Evolutionary conservation across 306 rosid species (phyloP).

Genomic region (Chamaecrista fasciculata): DNA sequence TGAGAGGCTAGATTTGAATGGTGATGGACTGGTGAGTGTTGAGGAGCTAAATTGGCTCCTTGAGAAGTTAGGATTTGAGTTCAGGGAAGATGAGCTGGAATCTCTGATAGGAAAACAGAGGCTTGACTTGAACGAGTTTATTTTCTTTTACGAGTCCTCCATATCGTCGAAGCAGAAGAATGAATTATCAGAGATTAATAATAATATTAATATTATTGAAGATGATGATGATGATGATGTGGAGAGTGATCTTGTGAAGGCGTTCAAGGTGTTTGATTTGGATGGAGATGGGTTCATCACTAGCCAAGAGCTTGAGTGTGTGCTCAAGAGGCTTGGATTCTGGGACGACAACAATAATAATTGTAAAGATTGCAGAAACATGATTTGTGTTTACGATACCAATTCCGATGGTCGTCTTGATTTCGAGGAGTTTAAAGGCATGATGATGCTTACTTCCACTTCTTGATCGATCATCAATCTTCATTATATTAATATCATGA

Average conservation of each 20-base stretch:
- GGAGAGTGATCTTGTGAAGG: slow-evolving; percentile 50
- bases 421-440: slow-evolving; percentile 69
- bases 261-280: slow-evolving; percentile 64
- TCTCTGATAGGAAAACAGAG: slow-evolving; percentile 34
- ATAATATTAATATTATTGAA: no score
- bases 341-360: slow-evolving; percentile 38
- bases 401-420: slow-evolving; percentile 65
- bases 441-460: slow-evolving; percentile 50
- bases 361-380: slow-evolving; percentile 42
- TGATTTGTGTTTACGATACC: slow-evolving; percentile 58
- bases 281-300: slow-evolving; percentile 74
- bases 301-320: slow-evolving; percentile 49
- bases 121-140: slow-evolving; percentile 49
- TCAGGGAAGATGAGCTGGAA: slow-evolving; percentile 45
- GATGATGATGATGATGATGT: not conserved
- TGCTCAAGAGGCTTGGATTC: slow-evolving; percentile 50
- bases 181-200: no score
- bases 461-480: slow-evolving; percentile 28
- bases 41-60: slow-evolving; percentile 60
- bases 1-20: slow-evolving; percentile 52
- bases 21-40: slow-evolving; percentile 58
- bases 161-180: slow-evolving; percentile 31
- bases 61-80: slow-evolving; percentile 30
- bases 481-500: no score
- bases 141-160: slow-evolving; percentile 49